phyloP scores from a whole-genome alignment of 2,329 filamentous ascomycete species.

The Plenodomus biglobosus region DNA sequence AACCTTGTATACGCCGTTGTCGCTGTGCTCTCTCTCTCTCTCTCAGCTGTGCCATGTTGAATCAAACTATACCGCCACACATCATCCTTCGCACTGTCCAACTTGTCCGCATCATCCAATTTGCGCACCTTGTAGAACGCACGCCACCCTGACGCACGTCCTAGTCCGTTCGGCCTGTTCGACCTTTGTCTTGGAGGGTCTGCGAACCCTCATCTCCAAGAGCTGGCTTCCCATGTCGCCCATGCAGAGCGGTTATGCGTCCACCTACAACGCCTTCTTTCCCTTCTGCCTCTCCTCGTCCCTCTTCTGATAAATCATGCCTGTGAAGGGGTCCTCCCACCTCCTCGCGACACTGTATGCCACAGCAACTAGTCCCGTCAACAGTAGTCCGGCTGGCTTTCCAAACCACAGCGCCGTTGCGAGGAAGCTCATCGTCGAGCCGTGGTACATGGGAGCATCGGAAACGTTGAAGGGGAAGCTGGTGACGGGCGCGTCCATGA shows the following conservation, averaged over 20 bases:
- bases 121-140: too few relatives aligned
- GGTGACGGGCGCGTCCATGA: slow-evolving; percentile 93
- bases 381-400: slow-evolving; percentile 79
- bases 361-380: slow-evolving; percentile 73
- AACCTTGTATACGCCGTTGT: slow-evolving; percentile 1
- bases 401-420: slow-evolving; percentile 82
- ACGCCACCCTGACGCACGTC: too few relatives aligned
- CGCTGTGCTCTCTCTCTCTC: not conserved
- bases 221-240: too few relatives aligned
- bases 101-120: too few relatives aligned
- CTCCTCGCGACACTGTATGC: slow-evolving; percentile 79
- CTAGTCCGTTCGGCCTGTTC: not conserved
- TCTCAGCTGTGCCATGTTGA: not conserved
- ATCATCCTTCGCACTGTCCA: too few relatives aligned
- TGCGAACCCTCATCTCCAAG: too few relatives aligned
- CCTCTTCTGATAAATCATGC: slow-evolving; percentile 86
- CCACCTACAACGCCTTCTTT: slow-evolving; percentile 37
- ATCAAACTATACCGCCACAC: not conserved
- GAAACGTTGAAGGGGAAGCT: slow-evolving; percentile 95
- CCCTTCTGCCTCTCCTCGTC: slow-evolving; percentile 55
- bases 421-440: slow-evolving; percentile 87
- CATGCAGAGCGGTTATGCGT: too few relatives aligned
- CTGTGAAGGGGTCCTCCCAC: slow-evolving; percentile 94
- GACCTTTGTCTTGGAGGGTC: too few relatives aligned
- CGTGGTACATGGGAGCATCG: slow-evolving; percentile 93